phyloP scores from a whole-genome alignment of 176 grass and related monocot species.

The Elymus sibiricus region DNA sequence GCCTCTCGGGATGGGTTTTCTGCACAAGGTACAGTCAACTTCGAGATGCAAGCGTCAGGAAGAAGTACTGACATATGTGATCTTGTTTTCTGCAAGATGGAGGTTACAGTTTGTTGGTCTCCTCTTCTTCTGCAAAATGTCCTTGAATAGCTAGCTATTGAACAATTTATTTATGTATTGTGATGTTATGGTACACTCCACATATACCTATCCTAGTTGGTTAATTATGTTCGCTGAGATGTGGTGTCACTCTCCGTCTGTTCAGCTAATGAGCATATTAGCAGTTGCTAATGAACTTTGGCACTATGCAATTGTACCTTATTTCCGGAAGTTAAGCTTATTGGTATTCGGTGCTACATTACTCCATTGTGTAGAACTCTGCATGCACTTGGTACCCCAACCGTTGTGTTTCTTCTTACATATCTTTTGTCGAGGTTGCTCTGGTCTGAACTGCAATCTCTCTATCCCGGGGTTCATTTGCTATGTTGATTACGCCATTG shows the following conservation, averaged over 20 bases:
- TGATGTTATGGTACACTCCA: not conserved
- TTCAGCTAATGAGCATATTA: not conserved
- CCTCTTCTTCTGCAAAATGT: not conserved
- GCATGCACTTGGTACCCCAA: no score
- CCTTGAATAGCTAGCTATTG: not conserved
- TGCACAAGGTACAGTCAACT: not conserved
- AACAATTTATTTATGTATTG: not conserved
- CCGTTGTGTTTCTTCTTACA: no score
- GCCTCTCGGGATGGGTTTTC: not conserved
- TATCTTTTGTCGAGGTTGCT: no score
- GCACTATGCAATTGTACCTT: no score
- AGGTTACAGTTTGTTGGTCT: not conserved
- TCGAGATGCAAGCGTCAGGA: not conserved
- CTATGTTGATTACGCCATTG: no score
- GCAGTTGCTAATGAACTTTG: not conserved
- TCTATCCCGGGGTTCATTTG: no score
- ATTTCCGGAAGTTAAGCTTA: no score
- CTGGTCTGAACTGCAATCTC: no score
- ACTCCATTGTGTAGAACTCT: no score
- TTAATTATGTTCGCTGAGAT: not conserved
- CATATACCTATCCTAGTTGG: not conserved
- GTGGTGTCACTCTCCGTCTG: not conserved
- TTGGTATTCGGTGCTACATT: no score
- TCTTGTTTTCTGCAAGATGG: constrained; percentile 3
- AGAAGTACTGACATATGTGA: not conserved